Evolutionary conservation across 1,139 yeast genomes (phyloP), one percentile per base, ranked within the genome.

Genomic region (Geotrichum europaeum): DNA sequence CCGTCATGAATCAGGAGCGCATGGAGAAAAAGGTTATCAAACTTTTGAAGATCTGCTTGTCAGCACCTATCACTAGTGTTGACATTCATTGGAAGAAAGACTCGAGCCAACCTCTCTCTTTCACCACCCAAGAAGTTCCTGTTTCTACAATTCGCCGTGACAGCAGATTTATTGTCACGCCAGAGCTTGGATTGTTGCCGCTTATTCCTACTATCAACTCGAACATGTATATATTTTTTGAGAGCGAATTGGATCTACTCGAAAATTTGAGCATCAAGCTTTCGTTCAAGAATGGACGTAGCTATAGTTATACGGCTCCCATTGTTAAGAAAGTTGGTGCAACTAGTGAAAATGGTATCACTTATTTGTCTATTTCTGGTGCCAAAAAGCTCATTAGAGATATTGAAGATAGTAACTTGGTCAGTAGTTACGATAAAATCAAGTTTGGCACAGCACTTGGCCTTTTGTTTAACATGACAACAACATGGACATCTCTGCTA

Each of bases 21-120:
- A 60, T 60, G 58, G 62, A 57, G n/a, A 24, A 49, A n/a, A 60
- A 60, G 18, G 54, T 60, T 6, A 55, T 56, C 15, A 22, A 53
- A 13, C 43, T 60, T 20, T 40, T 56, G 3, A 54, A 57, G 34
- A 32, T 49, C 25, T 53, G 56, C 4, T 53, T 60, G 12, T 40
- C 60, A 2, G 43, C 43, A 1, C 60, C 36, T 15, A 49, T 57
- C 12, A 49, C 30, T 24, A 18, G 30, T 10, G 49, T 49, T 15
- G 32, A 57, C 3, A 34, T 60, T 1, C 32, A 20, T 30, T 60
- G 62, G 62, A 32, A 49, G 25, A 30, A 36, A 36, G 18, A 15
- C 5, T 36, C 43, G n/a, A 15, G n/a, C 7, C 43, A 49, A 5
- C 49, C 51, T 10, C 43, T 52, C 1, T 24, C 34, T 30, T 49